Evolutionary conservation across 805 yeast species (phyloP), one percentile per base, ranked within the genome.

Genomic region (Zygoascus tannicola): DNA sequence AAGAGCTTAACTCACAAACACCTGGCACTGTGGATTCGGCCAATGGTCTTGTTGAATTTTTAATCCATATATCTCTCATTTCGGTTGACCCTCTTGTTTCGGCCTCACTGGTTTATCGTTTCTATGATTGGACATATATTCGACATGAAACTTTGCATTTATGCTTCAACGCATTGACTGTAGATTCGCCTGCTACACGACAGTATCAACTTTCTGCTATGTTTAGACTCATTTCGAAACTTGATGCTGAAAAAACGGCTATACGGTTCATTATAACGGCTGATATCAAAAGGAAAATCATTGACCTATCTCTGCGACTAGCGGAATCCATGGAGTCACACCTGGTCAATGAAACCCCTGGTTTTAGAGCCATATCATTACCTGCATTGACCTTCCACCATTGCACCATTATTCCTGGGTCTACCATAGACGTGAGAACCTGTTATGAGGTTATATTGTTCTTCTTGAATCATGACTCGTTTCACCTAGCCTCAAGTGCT

Each of bases 291-390:
- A 22, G 43, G 19, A 34, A 35, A 36, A 26, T 48, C 10, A 22
- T 47, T 12, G 40, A 43, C 5, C 32, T 38, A 15, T 47, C 43
- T 3, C 33, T 48, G 12, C 34, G 26, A 22, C 22, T 35, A 16
- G 45, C 45, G n/a, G 22, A 21, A 15, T 35, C 32, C 32, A 28
- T 35, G 21, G 40, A 38, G 28, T 44, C 53, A 5, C 30, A 41
- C 5, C 35, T 50, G 12, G 46, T 46, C 7, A 38, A 48, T 38
- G 53, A 48, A 26, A n/a, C 35, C n/a, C 15, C 23, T 16, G 5
- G 22, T 2, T n/a, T 22, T 14, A 21, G 15, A 5, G 19, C 40
- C 7, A 12, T 26, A 12, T 26, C 30, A 7, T 26, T 26, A 12
- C 10, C 12, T 26, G 30, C 30, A 26, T 7, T 8, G 12, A 12